Base-by-base conservation (phyloP, 768 basidiomycete genomes). In the Gloeopeniophorella convolvens region DNA sequence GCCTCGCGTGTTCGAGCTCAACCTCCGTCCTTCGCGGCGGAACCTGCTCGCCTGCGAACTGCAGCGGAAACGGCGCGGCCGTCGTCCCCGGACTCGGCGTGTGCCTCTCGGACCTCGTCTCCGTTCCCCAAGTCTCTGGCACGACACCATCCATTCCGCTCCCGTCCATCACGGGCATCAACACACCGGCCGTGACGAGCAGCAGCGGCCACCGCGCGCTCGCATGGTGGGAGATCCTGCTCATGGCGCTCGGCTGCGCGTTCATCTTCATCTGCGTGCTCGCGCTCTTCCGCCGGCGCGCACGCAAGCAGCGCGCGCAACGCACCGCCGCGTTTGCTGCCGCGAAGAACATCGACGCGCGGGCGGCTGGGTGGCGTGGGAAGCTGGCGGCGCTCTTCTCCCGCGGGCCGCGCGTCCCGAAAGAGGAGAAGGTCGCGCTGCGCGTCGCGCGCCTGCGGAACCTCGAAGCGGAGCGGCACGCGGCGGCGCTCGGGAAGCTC, bases 191-290 rank as follows among this genome's bases (percentile, higher is more conserved):
- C 2, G 51, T 58, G 5, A 60, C 65, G 24, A 45, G 55, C 5
- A 16, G 39, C 9, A 21, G 42, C 2, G 56, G 47, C 4, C 53
- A 47, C 18, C 70, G 68, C 23, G 58, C 71, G 20, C 68, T 89
- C 8, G 68, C 70, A 51, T 90, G 89, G 88, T 90, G 88, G 87
- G 74, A 91, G 68, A 89, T 90, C 57, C 70, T 90, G 48, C 76
- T 90, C 48, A 90, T 90, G 85, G 72, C 82, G 0, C 76, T 89
- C 31, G 86, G 89, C 9, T 85, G 83, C 61, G 82, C 82, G 13
- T 85, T 90, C 66, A 82, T 90, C 66, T 81, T 88, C 62, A 49
- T 89, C 34, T 64, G 77, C 39, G 64, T 88, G 53, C 61, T 90
- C 52, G 74, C 79, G 70, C 75, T 73, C 57, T 89, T 82, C 79